Conservation (phyloP, 208 protist species). For the Entamoeba histolytica region DNA sequence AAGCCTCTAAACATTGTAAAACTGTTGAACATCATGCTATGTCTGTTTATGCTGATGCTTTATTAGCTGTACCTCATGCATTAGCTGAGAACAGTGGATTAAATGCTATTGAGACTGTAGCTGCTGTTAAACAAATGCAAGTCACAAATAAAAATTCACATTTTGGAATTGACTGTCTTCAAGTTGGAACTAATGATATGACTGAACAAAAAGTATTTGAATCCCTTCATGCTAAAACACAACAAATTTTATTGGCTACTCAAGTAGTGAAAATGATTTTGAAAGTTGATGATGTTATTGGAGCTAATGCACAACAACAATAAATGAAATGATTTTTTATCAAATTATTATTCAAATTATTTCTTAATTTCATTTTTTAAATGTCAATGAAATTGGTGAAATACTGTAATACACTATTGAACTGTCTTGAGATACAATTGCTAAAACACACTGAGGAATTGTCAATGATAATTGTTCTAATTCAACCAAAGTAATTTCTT, state of each 20-base stretch:
- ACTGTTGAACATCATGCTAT: conserved; percentile 94
- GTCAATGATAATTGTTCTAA: background rate
- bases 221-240: conserved; percentile 84
- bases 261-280: conserved; percentile 99
- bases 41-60: conserved; percentile 88
- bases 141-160: conserved; percentile 66
- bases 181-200: conserved; percentile 61
- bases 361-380: background rate
- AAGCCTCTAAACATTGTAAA: conserved; percentile 38
- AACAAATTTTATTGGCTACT: conserved; percentile 92
- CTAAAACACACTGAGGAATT: background rate
- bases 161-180: conserved; percentile 83
- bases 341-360: too few species aligned
- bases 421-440: background rate
- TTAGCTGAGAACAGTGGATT: conserved; percentile 93
- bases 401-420: background rate
- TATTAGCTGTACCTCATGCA: conserved; percentile 91
- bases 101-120: conserved; percentile 74
- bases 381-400: background rate
- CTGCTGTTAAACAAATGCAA: conserved; percentile 74
- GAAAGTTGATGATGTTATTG: conserved; percentile 73
- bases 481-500: background rate
- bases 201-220: conserved; percentile 88
- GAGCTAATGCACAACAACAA: background rate
- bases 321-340: background rate